phyloP scores from a whole-genome alignment of 2,329 filamentous ascomycete species.

The Monosporascus sp. region DNA sequence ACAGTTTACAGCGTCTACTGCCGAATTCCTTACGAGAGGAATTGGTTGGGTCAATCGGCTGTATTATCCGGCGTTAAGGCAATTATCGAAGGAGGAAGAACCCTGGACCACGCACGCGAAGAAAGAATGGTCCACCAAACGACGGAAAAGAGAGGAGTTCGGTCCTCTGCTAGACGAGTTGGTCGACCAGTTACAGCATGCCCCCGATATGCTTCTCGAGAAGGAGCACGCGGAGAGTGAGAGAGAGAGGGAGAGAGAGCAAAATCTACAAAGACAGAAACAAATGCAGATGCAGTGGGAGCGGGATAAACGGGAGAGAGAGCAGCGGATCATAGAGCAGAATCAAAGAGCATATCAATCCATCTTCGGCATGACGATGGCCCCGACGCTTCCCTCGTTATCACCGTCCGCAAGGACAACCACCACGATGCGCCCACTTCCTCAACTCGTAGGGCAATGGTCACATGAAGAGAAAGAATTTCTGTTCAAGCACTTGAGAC shows the following conservation, averaged over 20 bases:
- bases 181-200: constrained; percentile 5
- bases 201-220: constrained; percentile 13
- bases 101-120: neutral
- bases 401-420: constrained; percentile 8
- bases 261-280: constrained; percentile 9
- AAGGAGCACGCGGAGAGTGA: constrained; percentile 6
- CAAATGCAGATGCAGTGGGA: constrained; percentile 10
- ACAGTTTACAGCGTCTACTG: constrained; percentile 16
- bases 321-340: constrained; percentile 11
- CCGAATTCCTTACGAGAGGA: constrained; percentile 17
- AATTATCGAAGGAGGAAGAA: constrained; percentile 4
- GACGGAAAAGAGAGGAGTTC: constrained; percentile 13
- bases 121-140: constrained; percentile 1
- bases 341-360: constrained; percentile 18
- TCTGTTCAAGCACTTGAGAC: constrained; percentile 20
- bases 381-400: constrained; percentile 7
- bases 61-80: constrained; percentile 12
- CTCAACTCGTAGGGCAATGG: constrained; percentile 11
- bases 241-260: constrained; percentile 4
- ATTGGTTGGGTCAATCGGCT: constrained; percentile 19
- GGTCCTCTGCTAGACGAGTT: constrained; percentile 11
- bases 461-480: constrained; percentile 19
- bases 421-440: neutral
- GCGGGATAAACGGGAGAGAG: constrained; percentile 9
- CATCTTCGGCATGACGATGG: constrained; percentile 10